A percentile compares a stretch with the other conserved stretches of the same genome.
These are phyloP conservation scores for Puccinia polysora DNA, from an alignment of 1,284 basidiomycete species.

Conservation along the genomic window DNA sequence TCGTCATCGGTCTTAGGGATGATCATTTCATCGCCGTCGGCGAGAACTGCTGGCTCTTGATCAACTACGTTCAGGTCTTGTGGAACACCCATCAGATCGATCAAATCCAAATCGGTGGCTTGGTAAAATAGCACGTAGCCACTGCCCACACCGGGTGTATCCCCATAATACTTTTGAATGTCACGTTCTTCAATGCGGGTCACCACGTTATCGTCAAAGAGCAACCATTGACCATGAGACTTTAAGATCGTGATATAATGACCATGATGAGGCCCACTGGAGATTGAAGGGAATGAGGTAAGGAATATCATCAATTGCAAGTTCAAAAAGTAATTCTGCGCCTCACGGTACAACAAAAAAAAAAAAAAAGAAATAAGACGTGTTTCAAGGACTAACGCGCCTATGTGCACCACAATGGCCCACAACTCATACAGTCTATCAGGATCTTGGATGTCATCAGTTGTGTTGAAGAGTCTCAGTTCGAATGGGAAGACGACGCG, in stretches of 20 bases:
- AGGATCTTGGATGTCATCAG: slow-evolving; percentile 83
- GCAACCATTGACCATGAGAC: slow-evolving; percentile 75
- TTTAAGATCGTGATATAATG: slow-evolving; percentile 95
- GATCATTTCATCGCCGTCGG: not conserved
- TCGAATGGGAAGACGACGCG: slow-evolving; percentile 93
- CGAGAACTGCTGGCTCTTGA: not conserved
- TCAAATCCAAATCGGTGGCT: slow-evolving; percentile 63
- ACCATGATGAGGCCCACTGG: slow-evolving; percentile 87
- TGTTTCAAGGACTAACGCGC: slow-evolving; percentile 67
- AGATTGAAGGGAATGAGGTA: not conserved
- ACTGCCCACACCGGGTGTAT: slow-evolving; percentile 70
- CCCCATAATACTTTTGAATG: slow-evolving; percentile 90
- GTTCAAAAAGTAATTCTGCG: no score
- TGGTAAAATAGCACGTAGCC: slow-evolving; percentile 98
- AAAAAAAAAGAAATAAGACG: slow-evolving; percentile 2
- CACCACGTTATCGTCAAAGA: slow-evolving; percentile 94
- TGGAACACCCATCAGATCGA: slow-evolving; percentile 28
- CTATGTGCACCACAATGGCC: slow-evolving; percentile 94
- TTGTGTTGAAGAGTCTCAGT: slow-evolving; percentile 90
- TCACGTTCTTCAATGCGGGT: slow-evolving; percentile 80
- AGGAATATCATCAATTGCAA: not conserved
- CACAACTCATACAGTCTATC: slow-evolving; percentile 84
- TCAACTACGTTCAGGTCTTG: not conserved
- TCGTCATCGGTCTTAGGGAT: no score
- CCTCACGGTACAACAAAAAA: slow-evolving; percentile 2